Base-by-base conservation (phyloP, 176 grass and related monocot species). In the Avena eriantha region DNA sequence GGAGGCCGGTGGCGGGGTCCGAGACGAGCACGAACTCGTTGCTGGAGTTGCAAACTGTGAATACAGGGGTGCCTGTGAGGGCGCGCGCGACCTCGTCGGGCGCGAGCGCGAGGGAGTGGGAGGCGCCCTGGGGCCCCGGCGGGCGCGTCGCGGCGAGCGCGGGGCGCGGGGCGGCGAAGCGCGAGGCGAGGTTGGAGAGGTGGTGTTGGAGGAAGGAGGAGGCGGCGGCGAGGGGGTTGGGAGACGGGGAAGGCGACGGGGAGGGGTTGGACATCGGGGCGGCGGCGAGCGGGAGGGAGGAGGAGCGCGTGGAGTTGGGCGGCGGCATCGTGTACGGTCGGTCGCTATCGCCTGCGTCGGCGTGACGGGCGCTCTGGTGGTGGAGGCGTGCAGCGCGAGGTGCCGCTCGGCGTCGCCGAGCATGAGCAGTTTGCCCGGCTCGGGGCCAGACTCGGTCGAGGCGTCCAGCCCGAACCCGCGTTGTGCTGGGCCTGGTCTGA, bases 11-110 rank as follows among this genome's bases (percentile, higher is more conserved):
- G 83, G 73, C 90, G 8, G 97, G 92, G 89, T 96, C 97, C 54
- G 94, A 96, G 68, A 98, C 83, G 54, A 96, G 97, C 65, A 98
- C 93, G 81, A 99, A 99, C 89, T 96, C 97, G 80, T 93, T 94
- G 87, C 86, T 93, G 41, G 94, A 93, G 83, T 94, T 96, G 81
- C 94, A 94, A 82, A 96, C 92, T 19, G 94, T 94, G 92, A 94
- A 98, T 21, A 96, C 94, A 35, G 92, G 87, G 16, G 90, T 99
- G 4, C 94, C 97, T 7, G 90, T 84, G 47, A 95, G 90, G 21
- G 93, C 86, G 76, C 78, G 93, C 19, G 92, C 94, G n/a, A 97
- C 88, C 64, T 91, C 94, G 2, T 90, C 90, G 19, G 92, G 80
- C 21, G 79, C 88, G 31, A 98, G 96, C 11, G 88, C 90, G 33